phyloP scores from a whole-genome alignment of 2,329 filamentous ascomycete species.

The Diaporthe destruens region DNA sequence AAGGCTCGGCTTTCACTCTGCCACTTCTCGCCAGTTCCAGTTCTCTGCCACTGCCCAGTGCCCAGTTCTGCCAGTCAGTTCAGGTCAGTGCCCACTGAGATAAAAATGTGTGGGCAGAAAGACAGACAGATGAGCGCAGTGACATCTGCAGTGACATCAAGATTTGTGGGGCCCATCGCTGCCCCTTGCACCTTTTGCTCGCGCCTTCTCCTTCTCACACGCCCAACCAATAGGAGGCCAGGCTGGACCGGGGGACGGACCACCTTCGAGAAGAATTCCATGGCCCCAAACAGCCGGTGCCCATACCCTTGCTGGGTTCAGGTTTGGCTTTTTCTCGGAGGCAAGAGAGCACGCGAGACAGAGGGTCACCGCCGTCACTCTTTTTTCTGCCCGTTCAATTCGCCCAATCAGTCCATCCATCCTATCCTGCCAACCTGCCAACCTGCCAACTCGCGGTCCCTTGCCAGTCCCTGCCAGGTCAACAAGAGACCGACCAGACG shows the following conservation, averaged over 20 bases:
- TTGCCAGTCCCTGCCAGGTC: conserved; percentile 8
- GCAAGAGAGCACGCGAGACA: too few relatives aligned
- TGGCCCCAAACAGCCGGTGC: conserved; percentile 24
- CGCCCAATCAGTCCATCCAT: neutral
- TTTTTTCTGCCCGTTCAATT: conserved; percentile 2
- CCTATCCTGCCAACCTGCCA: neutral
- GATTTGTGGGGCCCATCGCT: conserved; percentile 15
- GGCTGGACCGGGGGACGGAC: neutral
- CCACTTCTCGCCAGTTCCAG: conserved; percentile 5
- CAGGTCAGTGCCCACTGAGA: neutral
- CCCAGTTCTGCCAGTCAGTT: neutral
- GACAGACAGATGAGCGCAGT: neutral
- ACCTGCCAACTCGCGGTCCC: neutral
- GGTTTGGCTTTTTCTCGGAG: neutral
- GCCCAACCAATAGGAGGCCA: conserved; percentile 1
- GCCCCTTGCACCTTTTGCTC: conserved; percentile 4
- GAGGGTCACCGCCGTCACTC: neutral
- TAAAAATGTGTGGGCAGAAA: neutral
- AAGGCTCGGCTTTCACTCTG: conserved; percentile 12
- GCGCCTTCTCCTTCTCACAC: neutral
- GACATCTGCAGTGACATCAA: conserved; percentile 33
- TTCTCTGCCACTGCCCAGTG: neutral
- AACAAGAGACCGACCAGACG: neutral
- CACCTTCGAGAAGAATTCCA: conserved; percentile 37
- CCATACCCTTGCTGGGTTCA: neutral